These are phyloP conservation scores for Botryotinia calthae DNA, from an alignment of 2,329 filamentous ascomycete genomes.

Conservation along the genomic window DNA sequence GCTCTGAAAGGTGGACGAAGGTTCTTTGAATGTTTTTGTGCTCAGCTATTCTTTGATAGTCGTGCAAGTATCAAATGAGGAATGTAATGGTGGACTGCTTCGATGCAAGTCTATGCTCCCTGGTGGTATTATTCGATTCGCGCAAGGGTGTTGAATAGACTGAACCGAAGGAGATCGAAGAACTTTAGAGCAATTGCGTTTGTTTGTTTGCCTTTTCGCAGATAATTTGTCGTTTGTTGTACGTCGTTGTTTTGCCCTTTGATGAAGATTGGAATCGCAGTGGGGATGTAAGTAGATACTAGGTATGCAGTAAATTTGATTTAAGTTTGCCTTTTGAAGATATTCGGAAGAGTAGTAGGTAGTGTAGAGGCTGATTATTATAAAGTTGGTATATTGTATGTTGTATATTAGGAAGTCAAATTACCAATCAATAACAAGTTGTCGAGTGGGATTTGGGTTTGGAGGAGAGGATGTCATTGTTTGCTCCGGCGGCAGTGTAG, in stretches of 20 bases:
- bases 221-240: background rate
- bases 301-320: background rate
- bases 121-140: background rate
- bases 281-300: background rate
- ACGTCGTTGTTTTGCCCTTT: slow-evolving; percentile 4
- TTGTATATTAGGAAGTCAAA: background rate
- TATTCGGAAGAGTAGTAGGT: too few relatives aligned
- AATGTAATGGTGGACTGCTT: background rate
- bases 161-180: background rate
- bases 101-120: background rate
- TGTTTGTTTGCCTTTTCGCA: background rate
- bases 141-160: background rate
- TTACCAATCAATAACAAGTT: background rate
- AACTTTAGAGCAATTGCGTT: background rate
- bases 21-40: background rate
- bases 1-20: background rate
- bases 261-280: background rate
- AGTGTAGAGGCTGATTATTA: background rate
- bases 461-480: slow-evolving; percentile 2
- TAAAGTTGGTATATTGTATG: background rate
- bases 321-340: background rate
- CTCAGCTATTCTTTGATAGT: background rate
- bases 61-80: slow-evolving; percentile 9
- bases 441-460: background rate
- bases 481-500: background rate